A percentile compares a stretch with the other conserved stretches of the same genome.
Conservation (phyloP, 2,329 filamentous ascomycete genomes). For the Ambrosiella beaveri region DNA sequence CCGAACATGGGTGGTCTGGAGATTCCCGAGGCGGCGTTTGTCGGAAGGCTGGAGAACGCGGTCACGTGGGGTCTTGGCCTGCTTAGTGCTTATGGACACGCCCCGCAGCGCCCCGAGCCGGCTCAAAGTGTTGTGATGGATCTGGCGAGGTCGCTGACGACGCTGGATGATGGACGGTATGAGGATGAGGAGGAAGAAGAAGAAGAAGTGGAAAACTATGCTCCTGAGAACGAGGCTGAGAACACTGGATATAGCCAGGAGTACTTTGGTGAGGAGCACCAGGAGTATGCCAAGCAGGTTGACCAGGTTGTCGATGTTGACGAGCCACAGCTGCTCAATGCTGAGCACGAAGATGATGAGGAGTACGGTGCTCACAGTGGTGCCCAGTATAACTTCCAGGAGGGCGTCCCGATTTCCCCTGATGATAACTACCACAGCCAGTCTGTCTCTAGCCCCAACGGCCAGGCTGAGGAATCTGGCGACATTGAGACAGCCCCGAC, state of each 20-base stretch:
- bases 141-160: conserved; percentile 4
- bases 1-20: conserved; percentile 17
- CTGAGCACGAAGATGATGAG: conserved; percentile 8
- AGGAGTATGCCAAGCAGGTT: background rate
- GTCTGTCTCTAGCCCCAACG: background rate
- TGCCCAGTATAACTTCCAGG: background rate
- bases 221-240: background rate
- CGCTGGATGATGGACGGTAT: background rate
- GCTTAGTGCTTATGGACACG: conserved; percentile 8
- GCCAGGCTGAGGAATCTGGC: conserved; percentile 1
- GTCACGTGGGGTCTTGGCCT: conserved; percentile 11
- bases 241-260: background rate
- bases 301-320: background rate
- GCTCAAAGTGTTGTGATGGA: conserved; percentile 12
- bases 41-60: conserved; percentile 8
- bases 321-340: conserved; percentile 4
- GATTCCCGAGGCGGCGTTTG: conserved; percentile 9
- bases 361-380: conserved; percentile 1
- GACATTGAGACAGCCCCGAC: conserved; percentile 11
- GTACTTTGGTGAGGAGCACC: conserved; percentile 2
- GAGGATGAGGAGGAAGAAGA: conserved; percentile 1
- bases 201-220: background rate
- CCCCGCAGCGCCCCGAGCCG: conserved; percentile 9
- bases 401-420: background rate
- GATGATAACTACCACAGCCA: background rate